Evolutionary conservation across 2,329 filamentous ascomycete species (phyloP).

Genomic region (Colletotrichum horii): DNA sequence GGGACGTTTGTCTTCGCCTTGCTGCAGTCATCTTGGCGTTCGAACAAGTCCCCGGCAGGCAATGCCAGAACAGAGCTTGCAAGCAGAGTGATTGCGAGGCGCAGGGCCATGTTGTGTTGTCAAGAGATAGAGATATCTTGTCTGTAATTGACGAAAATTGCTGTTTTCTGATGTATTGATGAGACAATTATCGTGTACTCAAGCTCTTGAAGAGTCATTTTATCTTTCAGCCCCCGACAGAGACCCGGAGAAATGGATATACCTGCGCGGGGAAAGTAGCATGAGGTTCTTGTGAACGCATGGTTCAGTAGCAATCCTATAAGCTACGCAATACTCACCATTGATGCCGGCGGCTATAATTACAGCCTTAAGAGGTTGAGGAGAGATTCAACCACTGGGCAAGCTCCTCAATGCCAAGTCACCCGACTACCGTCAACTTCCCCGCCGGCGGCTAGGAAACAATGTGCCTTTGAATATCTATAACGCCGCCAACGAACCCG

Average conservation of each 20-base stretch:
- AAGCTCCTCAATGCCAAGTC: background rate
- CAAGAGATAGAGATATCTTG: background rate
- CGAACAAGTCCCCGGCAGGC: conserved; percentile 39
- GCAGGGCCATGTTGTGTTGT: background rate
- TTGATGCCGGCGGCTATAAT: background rate
- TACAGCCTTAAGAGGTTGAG: background rate
- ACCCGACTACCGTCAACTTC: background rate
- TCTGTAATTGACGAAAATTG: background rate
- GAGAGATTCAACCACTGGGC: background rate
- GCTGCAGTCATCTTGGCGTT: conserved; percentile 39
- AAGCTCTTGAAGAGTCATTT: background rate
- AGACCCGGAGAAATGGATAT: background rate
- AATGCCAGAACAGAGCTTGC: conserved; percentile 39
- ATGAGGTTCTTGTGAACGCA: background rate
- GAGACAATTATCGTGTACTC: background rate
- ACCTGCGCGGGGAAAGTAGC: background rate
- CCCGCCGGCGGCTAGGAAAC: background rate
- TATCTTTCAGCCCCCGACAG: background rate
- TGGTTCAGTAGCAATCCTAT: background rate
- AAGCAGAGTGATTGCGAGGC: conserved; percentile 20
- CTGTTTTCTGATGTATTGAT: background rate
- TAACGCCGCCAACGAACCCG: background rate
- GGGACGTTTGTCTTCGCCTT: conserved; percentile 37
- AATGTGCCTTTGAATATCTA: background rate
- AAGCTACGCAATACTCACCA: background rate